These are phyloP conservation scores for Bruguiera gymnorhiza DNA, from an alignment of 345 rosid genomes.

Conservation along the genomic window DNA sequence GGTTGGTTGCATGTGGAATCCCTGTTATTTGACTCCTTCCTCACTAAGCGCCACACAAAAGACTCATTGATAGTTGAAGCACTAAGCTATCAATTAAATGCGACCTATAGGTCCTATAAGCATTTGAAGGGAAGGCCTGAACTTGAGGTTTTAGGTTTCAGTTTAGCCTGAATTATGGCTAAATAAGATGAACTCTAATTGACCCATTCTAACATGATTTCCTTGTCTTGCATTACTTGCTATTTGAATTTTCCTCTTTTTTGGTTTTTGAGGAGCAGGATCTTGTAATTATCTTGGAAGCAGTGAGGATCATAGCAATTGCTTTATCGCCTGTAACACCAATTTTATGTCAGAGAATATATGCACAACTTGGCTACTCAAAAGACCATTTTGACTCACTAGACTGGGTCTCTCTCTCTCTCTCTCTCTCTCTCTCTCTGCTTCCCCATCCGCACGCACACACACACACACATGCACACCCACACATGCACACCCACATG, in stretches of 20 bases:
- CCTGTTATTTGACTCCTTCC: too few relatives aligned
- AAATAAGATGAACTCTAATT: background rate
- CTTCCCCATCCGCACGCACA: background rate
- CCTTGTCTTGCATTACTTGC: background rate
- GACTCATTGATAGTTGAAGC: too few relatives aligned
- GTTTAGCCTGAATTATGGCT: too few relatives aligned
- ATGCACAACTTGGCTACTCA: constrained; percentile 81
- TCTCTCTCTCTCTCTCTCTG: background rate
- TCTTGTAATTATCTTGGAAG: constrained; percentile 79
- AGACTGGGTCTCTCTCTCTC: constrained; percentile 56
- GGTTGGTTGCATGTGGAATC: too few relatives aligned
- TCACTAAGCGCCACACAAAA: too few relatives aligned
- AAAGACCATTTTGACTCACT: constrained; percentile 44
- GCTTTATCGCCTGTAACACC: constrained; percentile 79
- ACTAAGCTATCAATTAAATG: too few relatives aligned
- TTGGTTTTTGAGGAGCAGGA: constrained; percentile 43
- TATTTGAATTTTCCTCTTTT: constrained; percentile 7
- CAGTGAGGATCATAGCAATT: constrained; percentile 77
- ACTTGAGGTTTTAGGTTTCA: too few relatives aligned
- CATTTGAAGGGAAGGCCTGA: too few relatives aligned
- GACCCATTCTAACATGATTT: background rate
- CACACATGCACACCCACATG: background rate
- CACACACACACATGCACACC: background rate
- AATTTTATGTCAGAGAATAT: constrained; percentile 61
- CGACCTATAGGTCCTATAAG: too few relatives aligned